Percentiles rank a stretch among this genome's conserved stretches.
phyloP scores from a whole-genome alignment of 352 stramenopile genomes.

The Phytophthora citricola region DNA sequence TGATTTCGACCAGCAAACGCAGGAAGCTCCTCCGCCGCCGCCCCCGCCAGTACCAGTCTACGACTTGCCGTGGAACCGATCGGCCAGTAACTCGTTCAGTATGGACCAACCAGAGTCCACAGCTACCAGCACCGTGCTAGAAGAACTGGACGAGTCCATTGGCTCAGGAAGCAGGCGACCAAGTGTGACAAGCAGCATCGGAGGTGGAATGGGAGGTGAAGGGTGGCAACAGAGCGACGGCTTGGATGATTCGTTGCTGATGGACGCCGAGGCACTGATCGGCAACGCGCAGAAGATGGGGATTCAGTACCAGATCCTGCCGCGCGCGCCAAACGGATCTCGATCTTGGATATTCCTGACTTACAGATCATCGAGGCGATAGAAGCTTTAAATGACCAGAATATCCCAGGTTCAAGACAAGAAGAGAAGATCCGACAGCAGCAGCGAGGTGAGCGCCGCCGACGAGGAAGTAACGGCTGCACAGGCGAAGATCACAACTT shows the following conservation, averaged over 20 bases:
- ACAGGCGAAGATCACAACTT: conserved; percentile 22
- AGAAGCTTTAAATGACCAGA: conserved; percentile 27
- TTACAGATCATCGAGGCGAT: conserved; percentile 72
- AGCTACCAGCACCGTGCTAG: conserved; percentile 30
- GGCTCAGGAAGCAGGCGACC: conserved; percentile 27
- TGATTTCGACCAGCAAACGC: conserved; percentile 50
- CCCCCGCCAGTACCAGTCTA: conserved; percentile 37
- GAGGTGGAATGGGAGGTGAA: conserved; percentile 27
- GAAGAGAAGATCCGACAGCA: conserved; percentile 30
- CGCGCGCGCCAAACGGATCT: conserved; percentile 61
- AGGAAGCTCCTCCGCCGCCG: conserved; percentile 32
- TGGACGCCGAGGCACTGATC: conserved; percentile 77
- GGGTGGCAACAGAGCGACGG: conserved; percentile 37
- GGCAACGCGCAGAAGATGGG: conserved; percentile 77
- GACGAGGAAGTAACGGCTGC: conserved; percentile 27
- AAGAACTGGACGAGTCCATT: conserved; percentile 34
- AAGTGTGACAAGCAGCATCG: conserved; percentile 35
- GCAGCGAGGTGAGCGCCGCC: conserved; percentile 31
- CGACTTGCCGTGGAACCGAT: conserved; percentile 70
- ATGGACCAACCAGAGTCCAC: conserved; percentile 32
- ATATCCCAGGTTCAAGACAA: conserved; percentile 14
- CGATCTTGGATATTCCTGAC: conserved; percentile 70
- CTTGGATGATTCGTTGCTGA: conserved; percentile 59
- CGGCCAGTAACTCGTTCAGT: conserved; percentile 36
- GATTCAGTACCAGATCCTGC: conserved; percentile 65